phyloP scores from a whole-genome alignment of 1,139 yeast species.

The Geotrichum cucujoidarum region DNA sequence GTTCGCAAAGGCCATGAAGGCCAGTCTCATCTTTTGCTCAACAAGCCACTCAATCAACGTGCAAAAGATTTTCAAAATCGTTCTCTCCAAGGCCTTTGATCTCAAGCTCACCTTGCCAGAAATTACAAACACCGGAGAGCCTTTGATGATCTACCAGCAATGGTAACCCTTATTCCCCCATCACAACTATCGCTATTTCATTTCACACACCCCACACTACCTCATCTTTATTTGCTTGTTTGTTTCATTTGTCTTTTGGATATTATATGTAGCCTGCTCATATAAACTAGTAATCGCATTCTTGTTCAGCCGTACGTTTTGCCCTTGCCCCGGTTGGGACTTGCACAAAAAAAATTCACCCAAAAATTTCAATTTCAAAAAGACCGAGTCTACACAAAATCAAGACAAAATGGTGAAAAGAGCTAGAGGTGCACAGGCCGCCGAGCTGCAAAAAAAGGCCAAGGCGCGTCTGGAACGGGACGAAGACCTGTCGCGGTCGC shows the following conservation, averaged over 20 bases:
- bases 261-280: no score
- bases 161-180: slow-evolving; percentile 28
- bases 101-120: slow-evolving; percentile 80
- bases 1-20: slow-evolving; percentile 88
- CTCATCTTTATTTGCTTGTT: neutral
- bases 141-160: slow-evolving; percentile 63
- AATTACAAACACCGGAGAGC: slow-evolving; percentile 79
- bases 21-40: slow-evolving; percentile 86
- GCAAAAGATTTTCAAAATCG: slow-evolving; percentile 88
- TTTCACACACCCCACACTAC: neutral
- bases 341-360: slow-evolving; percentile 1
- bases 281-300: no score
- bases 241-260: neutral
- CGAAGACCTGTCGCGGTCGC: slow-evolving; percentile 21
- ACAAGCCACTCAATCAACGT: slow-evolving; percentile 91
- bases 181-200: neutral
- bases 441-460: slow-evolving; percentile 26
- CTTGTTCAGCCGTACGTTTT: neutral
- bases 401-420: slow-evolving; percentile 29
- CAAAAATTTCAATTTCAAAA: slow-evolving; percentile 2
- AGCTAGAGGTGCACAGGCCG: slow-evolving; percentile 27
- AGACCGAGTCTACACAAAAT: neutral
- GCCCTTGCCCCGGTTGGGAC: slow-evolving; percentile 5
- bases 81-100: slow-evolving; percentile 88
- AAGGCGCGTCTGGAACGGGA: slow-evolving; percentile 25